A percentile compares a stretch with the other conserved stretches of the same genome.
Conservation (phyloP, 176 grass and related monocot genomes). For the Poa annua region DNA sequence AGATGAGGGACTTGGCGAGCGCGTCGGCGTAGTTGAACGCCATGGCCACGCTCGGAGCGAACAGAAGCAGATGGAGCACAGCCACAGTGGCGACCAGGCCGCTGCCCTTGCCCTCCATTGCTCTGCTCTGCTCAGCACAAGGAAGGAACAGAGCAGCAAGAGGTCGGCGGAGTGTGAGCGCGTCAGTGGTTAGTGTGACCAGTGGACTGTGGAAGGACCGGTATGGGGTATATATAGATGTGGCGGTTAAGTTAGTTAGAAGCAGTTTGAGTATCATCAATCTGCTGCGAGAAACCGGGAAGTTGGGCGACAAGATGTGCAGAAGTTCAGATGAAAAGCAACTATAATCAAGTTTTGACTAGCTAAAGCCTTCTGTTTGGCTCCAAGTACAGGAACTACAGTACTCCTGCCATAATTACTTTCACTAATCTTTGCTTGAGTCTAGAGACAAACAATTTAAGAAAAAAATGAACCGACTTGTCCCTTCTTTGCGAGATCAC, state of each 20-base stretch:
- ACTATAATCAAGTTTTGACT: not conserved
- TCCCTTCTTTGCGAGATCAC: too few species aligned
- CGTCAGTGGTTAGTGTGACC: not conserved
- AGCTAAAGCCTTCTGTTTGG: not conserved
- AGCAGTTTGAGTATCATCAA: slow-evolving; percentile 20
- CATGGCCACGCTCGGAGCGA: slow-evolving; percentile 26
- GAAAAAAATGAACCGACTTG: not conserved
- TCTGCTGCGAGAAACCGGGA: slow-evolving; percentile 42
- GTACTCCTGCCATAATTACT: not conserved
- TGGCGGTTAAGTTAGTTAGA: slow-evolving; percentile 45
- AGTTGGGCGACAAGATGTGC: slow-evolving; percentile 14
- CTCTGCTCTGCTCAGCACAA: not conserved
- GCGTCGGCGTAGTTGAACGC: slow-evolving; percentile 88
- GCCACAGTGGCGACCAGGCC: not conserved
- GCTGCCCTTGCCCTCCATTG: slow-evolving; percentile 32
- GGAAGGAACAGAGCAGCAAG: not conserved
- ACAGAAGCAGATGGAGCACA: slow-evolving; percentile 29
- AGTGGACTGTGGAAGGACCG: too few species aligned
- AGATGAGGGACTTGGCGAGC: slow-evolving; percentile 87
- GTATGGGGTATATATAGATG: slow-evolving; percentile 41
- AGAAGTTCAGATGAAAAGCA: not conserved
- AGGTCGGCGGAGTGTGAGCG: not conserved
- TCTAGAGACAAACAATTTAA: not conserved
- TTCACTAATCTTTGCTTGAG: not conserved
- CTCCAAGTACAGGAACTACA: not conserved